Base-by-base conservation (phyloP, 805 yeast genomes). In the Kodamaea fukazawae region DNA sequence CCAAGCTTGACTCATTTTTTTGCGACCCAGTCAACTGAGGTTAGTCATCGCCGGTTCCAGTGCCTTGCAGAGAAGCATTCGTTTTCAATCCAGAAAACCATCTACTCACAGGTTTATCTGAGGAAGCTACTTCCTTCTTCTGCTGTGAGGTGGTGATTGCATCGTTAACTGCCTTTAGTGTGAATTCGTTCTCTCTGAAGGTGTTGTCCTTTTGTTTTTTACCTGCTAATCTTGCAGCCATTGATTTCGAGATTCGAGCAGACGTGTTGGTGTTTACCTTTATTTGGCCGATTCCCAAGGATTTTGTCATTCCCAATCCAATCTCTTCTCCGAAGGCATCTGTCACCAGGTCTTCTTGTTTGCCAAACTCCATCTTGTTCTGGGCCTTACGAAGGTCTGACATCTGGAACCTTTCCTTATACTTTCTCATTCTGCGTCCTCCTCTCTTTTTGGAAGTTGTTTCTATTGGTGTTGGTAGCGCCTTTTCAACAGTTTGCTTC, bases 301-400 rank as follows among this genome's bases (percentile, higher is more conserved):
- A 59, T 7, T 70, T 65, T 29, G 79, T 70, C 87, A 86, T 79
- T 3, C 96, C 96, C 35, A 88, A 53, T 0, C 96, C 96, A 23
- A 84, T 67, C 51, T 87, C 96, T 38, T 86, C 89, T 8, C 95
- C 95, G 55, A 68, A 83, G 0, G 79, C 70, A 45, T 84, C 89
- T 45, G 67, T 65, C 2, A 71, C 65, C 1, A 81, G 73, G 14
- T 72, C 78, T 54, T 87, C 96, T 46, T 73, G 70, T 50, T 81
- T 75, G 5, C 95, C 96, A 63, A 91, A 90, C 30, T 73, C 83
- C 78, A 90, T 74, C 53, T 85, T 77, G 57, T 91, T 89, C 53
- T 87, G 96, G 2, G 95, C 84, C 48, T 79, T 83, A 26, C 89
- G 80, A 32, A 86, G 57, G 40, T 89, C 95, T 0, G 96, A 83